Evolutionary conservation across 371 early-diverging fungal species (phyloP).

Genomic region (Saksenaea vasiformis): DNA sequence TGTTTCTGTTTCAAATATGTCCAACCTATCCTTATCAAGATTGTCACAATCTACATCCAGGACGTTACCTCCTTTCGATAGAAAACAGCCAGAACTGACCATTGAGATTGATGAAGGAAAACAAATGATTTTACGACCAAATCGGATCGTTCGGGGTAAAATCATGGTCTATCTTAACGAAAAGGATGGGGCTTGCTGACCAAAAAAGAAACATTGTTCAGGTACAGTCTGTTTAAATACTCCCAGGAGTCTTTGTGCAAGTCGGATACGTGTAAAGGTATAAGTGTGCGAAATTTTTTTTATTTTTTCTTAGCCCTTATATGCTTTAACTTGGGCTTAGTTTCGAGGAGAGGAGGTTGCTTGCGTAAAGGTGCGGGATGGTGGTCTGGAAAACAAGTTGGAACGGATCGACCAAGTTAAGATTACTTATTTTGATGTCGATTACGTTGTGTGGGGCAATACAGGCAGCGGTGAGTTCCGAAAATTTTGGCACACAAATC

Average conservation of each 20-base stretch:
- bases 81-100: background rate
- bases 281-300: background rate
- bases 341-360: slow-evolving; percentile 50
- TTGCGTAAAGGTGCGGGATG: slow-evolving; percentile 25
- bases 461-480: slow-evolving; percentile 30
- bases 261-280: slow-evolving; percentile 44
- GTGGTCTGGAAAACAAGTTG: slow-evolving; percentile 16
- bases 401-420: slow-evolving; percentile 34
- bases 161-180: background rate
- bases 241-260: slow-evolving; percentile 28
- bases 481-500: too few species aligned
- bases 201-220: slow-evolving; percentile 1
- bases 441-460: slow-evolving; percentile 38
- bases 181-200: background rate
- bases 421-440: slow-evolving; percentile 42
- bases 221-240: slow-evolving; percentile 37
- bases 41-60: background rate
- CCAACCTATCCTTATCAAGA: background rate
- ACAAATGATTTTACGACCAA: slow-evolving; percentile 45
- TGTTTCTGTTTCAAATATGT: background rate
- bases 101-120: slow-evolving; percentile 45
- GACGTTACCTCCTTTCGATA: background rate
- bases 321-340: slow-evolving; percentile 16
- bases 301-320: background rate
- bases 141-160: slow-evolving; percentile 39